Evolutionary conservation across 1,139 yeast genomes (phyloP).

Genomic region (Hanseniaspora uvarum): DNA sequence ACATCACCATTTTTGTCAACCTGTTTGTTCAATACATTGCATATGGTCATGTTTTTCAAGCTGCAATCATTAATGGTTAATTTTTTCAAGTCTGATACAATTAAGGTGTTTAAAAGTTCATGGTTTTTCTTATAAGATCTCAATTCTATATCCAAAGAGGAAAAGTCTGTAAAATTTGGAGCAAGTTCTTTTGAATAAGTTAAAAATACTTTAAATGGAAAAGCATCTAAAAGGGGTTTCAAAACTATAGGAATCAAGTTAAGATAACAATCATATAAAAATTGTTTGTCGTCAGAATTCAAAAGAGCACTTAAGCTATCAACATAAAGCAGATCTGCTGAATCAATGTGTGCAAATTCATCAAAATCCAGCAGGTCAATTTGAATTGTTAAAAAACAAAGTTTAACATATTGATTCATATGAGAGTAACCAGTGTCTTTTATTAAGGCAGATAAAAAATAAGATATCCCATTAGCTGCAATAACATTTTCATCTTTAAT

Average conservation of each 20-base stretch:
- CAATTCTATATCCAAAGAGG: neutral
- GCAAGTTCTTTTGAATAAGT: neutral
- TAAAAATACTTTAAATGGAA: neutral
- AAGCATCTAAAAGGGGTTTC: neutral
- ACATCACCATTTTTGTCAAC: neutral
- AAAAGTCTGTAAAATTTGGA: neutral
- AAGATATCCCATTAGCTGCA: neutral
- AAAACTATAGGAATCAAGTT: neutral
- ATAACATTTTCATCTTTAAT: neutral
- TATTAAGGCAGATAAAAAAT: neutral
- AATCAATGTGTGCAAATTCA: neutral
- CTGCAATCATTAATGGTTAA: neutral
- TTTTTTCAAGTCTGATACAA: neutral
- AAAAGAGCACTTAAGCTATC: neutral
- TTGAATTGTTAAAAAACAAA: neutral
- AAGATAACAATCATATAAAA: neutral
- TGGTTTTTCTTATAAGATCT: neutral
- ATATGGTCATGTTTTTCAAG: neutral
- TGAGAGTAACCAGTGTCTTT: neutral
- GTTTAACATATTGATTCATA: neutral
- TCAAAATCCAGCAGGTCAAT: neutral
- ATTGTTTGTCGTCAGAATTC: neutral
- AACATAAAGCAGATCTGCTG: neutral
- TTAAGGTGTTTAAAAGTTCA: too few species aligned
- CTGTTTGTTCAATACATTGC: neutral